Base-by-base conservation (phyloP, 2,329 filamentous ascomycete genomes). In the Phialophora macrospora region DNA sequence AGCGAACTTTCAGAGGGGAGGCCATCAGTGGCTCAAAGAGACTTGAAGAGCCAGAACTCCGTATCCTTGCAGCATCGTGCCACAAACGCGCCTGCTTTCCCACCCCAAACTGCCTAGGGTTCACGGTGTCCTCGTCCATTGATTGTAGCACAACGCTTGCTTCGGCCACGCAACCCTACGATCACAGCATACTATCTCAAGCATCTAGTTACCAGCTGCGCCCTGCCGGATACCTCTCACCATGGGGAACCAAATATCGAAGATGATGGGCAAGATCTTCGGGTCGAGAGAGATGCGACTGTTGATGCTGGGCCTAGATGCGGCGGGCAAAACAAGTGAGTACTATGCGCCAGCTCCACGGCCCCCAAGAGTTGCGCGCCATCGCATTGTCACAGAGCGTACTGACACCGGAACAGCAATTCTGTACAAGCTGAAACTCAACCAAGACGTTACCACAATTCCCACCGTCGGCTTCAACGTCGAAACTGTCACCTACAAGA, bases 401-500 rank as follows among this genome's bases (percentile, higher is more conserved):
- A 20, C 60, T 69, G 64, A 67, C 60, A 17, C 22, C 55, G 32
- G 48, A 14, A 34, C 58, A 84, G 82, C 95, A 63, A 98, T 98
- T 76, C 89, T 99, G 69, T 99, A 98, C 87, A 98, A 97, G 85
- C 87, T 99, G 77, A 98, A 98, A 87, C 88, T 98, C 67, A 93
- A 94, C 80, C 93, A 98, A 84, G 93, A 96, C 77, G 93, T 98
- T 75, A 98, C 95, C 68, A 98, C 95, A 60, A 98, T 98, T 77
- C 95, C 95, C 55, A 99, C 95, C 38, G 95, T 99, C 74, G 95
- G 94, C 73, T 98, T 98, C 87, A 98, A 98, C 86, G 95, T 98
- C 80, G 94, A 98, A 85, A 96, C 93, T 4, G 93, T 98, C 75
- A 96, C 93, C 73, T 97, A 97, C 85, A 97, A 97, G 87, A 98